Conservation (phyloP, 225 moss, liverwort and hornwort species). For the Antitrichia curtipendula region DNA sequence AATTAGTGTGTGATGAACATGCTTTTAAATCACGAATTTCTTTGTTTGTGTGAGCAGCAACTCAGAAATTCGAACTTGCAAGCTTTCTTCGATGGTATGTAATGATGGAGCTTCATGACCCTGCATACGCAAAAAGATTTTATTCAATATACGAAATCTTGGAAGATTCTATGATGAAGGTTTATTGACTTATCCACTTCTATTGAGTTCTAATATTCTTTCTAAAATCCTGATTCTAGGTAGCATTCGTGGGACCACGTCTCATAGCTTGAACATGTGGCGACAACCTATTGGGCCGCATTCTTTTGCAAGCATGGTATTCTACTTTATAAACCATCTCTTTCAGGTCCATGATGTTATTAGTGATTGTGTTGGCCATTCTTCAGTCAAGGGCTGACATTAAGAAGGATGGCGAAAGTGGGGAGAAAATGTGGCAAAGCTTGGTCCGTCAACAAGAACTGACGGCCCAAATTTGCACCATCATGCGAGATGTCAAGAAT, state of each 20-base stretch:
- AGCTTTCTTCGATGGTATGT: slow-evolving; percentile 91
- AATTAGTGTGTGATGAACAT: background rate
- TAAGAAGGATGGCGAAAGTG: slow-evolving; percentile 28
- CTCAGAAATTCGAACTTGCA: slow-evolving; percentile 71
- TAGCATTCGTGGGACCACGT: background rate
- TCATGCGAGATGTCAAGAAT: slow-evolving; percentile 91
- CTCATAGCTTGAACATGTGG: background rate
- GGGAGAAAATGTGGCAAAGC: slow-evolving; percentile 77
- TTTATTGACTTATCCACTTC: background rate
- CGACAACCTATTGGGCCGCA: background rate
- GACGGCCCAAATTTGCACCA: slow-evolving; percentile 80
- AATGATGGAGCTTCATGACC: slow-evolving; percentile 80
- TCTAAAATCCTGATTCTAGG: background rate
- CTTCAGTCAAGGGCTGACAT: slow-evolving; percentile 8
- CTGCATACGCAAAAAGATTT: slow-evolving; percentile 68
- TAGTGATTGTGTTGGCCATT: background rate
- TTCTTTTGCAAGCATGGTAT: background rate
- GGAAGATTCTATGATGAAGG: slow-evolving; percentile 73
- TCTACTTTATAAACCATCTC: background rate
- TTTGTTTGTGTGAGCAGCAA: slow-evolving; percentile 23
- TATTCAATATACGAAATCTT: slow-evolving; percentile 79
- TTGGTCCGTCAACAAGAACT: slow-evolving; percentile 74
- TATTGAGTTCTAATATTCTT: background rate
- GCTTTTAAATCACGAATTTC: background rate
- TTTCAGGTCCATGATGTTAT: background rate